A percentile compares a stretch with the other conserved stretches of the same genome.
These are phyloP conservation scores for Fallopia convolvulus DNA, from an alignment of 148 eudicot genomes.

Conservation along the genomic window DNA sequence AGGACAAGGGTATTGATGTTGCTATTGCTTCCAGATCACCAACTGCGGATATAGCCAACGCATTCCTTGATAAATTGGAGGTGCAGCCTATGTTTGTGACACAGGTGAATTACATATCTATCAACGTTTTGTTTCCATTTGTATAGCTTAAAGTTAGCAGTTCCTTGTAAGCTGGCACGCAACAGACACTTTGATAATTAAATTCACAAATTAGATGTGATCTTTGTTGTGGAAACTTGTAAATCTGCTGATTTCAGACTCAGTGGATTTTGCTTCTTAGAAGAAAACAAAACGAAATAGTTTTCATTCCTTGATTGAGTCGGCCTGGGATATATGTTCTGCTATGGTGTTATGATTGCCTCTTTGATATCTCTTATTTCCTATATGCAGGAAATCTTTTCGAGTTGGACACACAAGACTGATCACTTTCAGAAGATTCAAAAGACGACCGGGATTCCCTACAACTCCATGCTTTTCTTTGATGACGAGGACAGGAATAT, in stretches of 20 bases:
- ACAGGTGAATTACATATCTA: slow-evolving; percentile 39
- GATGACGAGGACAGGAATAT: slow-evolving; percentile 93
- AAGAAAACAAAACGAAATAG: too few species aligned
- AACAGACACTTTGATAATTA: too few species aligned
- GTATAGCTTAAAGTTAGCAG: too few species aligned
- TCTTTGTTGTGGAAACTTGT: too few species aligned
- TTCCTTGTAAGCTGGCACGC: too few species aligned
- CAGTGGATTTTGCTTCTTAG: too few species aligned
- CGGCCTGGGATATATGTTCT: too few species aligned
- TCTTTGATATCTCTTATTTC: neutral
- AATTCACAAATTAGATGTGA: too few species aligned
- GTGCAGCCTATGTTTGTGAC: slow-evolving; percentile 79
- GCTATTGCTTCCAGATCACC: slow-evolving; percentile 98
- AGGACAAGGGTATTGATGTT: slow-evolving; percentile 74
- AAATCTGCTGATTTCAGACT: too few species aligned
- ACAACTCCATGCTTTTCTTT: slow-evolving; percentile 81
- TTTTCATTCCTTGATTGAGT: too few species aligned
- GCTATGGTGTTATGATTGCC: too few species aligned
- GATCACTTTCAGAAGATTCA: slow-evolving; percentile 89
- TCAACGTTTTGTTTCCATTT: neutral
- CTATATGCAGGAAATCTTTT: slow-evolving; percentile 64
- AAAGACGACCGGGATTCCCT: slow-evolving; percentile 64
- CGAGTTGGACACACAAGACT: slow-evolving; percentile 95
- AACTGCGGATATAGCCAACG: slow-evolving; percentile 80
- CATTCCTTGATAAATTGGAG: slow-evolving; percentile 75